Evolutionary conservation across 1,284 basidiomycete species (phyloP).

Genomic region (Puccinia polysora): DNA sequence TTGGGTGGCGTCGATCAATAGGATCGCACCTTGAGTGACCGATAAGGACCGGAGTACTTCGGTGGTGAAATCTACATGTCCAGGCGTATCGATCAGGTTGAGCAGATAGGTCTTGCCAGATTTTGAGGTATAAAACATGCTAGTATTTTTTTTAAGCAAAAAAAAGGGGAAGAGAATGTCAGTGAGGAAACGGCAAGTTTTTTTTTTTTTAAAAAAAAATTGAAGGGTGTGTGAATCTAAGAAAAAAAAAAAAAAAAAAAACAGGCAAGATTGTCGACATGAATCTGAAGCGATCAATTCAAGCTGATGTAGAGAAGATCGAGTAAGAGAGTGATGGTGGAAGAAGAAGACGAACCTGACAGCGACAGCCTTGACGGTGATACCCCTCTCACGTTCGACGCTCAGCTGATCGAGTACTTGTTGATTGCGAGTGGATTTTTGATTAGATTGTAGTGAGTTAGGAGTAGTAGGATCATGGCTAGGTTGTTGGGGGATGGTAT

Average conservation of each 20-base stretch:
- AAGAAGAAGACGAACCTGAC: constrained; percentile 13
- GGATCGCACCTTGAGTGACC: constrained; percentile 86
- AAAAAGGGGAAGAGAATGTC: not conserved
- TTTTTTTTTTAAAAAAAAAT: not conserved
- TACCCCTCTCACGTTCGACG: constrained; percentile 90
- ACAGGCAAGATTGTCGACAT: not conserved
- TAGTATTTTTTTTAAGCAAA: constrained; percentile 50
- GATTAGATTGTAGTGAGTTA: not conserved
- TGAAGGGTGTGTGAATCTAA: too few relatives aligned
- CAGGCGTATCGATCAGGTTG: constrained; percentile 97
- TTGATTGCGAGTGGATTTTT: constrained; percentile 44
- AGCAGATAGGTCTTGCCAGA: constrained; percentile 66
- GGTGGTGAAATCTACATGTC: constrained; percentile 94
- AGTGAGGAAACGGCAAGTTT: not conserved
- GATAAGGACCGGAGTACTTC: constrained; percentile 89
- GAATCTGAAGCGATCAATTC: too few relatives aligned
- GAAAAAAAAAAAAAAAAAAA: too few relatives aligned
- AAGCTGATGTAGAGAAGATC: constrained; percentile 44
- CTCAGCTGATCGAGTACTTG: constrained; percentile 62
- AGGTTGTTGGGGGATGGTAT: constrained; percentile 49
- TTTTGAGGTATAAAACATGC: constrained; percentile 63
- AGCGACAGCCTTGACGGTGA: constrained; percentile 64
- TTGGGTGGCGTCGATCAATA: constrained; percentile 90
- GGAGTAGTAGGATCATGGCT: constrained; percentile 7
- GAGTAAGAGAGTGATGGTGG: constrained; percentile 23